Base-by-base conservation (phyloP, 768 basidiomycete genomes). In the Tylopilus rubrobrunneus region DNA sequence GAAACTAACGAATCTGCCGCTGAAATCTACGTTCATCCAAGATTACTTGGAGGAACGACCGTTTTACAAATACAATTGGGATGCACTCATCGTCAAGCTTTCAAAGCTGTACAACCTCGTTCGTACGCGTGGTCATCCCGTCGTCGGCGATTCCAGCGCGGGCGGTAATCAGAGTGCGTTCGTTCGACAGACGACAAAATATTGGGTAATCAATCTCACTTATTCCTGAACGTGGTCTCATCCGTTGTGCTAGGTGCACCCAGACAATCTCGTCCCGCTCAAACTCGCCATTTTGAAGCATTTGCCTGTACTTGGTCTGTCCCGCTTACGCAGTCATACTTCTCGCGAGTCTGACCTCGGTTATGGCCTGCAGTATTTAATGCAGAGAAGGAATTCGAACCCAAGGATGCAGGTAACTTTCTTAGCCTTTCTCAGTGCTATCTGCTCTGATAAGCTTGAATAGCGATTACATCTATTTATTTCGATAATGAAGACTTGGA, bases 131-230 rank as follows among this genome's bases (percentile, higher is more conserved):
- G 97, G 97, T 0, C 91, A 98, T 65, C 97, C 97, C 10, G 87
- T 92, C 2, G 82, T 88, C 53, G 97, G 97, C 23, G 97, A 99
- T 66, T 83, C 94, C 2, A 87, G 86, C 61, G 97, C 97, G 1
- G 97, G 97, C 28, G 95, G 96, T 1, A 89, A 73, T 60, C 97
- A 99, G 75, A 97, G 90, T 60, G 97, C 96, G 2, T 99, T 99
- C 65, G 91, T 98, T n/a, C 74, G 97, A 39, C 94, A 97, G 71
- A 99, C 97, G 33, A 98, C 97, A 11, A 99, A 99, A 69, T 99
- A 99, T 65, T 99, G 97, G 97, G 96, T 91, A 67, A 48, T 70
- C 62, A 17, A n/a, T n/a, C 33, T 11, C 19, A 10, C 2, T 34
- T 34, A 7, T 41, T 25, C 19, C 33, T 45, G 19, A 6, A 39